Base-by-base conservation (phyloP, 495 filamentous ascomycete species). In the Trichocladium uniseriatum region DNA sequence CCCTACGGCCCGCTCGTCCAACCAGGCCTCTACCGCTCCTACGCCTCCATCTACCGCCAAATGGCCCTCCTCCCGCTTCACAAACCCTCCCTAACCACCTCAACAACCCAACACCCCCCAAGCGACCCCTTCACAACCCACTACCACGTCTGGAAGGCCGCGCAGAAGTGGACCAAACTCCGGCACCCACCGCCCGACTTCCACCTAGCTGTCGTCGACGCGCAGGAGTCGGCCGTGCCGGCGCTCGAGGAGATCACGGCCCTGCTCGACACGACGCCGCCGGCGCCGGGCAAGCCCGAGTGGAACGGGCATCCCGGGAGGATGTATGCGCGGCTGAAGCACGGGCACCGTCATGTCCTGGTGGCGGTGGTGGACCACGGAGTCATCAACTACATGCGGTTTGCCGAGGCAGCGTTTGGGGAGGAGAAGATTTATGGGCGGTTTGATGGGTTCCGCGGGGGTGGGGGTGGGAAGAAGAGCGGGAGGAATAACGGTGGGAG, bases 301-400 rank as follows among this genome's bases (percentile, higher is more conserved):
- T 76, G 71, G 68, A 69, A 67, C 45, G 70, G 73, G 0, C 19
- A 41, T 19, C 66, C 72, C 43, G 59, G 58, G 0, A 56, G 63
- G 20, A 43, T 73, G 41, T 89, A 87, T 54, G 70, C 73, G 50
- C 74, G 84, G n/a, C 63, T 96, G 50, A 89, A 85, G 58, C 81
- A 95, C 47, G 92, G 88, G 11, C 83, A 86, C 60, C 76, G 89
- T 50, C 89, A 86, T 62, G 87, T 89, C 6, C 69, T 95, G 41
- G 56, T 98, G 15, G 92, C 90, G 0, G 79, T 97, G 5, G 87
- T 95, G 8, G 92, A 97, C 59, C 76, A 87, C 48, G 92, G 92
- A 0, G 74, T 98, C 24, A 83, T 89, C 27, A 96, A 89, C 60
- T 98, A 87, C 62, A 65, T 95, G 41, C 76, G 85, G 31, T 68